phyloP scores from a whole-genome alignment of 2,329 filamentous ascomycete species.

The Ascochyta koolunga region DNA sequence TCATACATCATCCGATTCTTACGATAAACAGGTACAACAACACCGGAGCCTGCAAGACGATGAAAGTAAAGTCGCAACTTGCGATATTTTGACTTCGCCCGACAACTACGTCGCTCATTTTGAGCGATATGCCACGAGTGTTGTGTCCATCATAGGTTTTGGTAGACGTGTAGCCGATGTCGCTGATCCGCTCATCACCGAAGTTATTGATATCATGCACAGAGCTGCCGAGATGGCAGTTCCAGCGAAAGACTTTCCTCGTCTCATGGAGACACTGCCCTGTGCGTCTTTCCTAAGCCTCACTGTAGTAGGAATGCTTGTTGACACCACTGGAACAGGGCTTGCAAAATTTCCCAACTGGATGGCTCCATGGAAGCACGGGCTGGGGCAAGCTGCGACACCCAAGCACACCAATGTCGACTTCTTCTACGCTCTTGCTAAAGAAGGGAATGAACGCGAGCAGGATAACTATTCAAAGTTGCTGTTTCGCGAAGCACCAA shows the following conservation, averaged over 20 bases:
- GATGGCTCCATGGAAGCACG: constrained; percentile 45
- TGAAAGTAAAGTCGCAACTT: constrained; percentile 61
- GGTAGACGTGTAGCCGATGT: constrained; percentile 58
- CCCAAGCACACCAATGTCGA: constrained; percentile 36
- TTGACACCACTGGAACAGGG: neutral
- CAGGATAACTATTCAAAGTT: constrained; percentile 44
- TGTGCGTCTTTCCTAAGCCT: constrained; percentile 13
- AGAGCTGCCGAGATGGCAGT: constrained; percentile 60
- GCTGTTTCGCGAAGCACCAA: constrained; percentile 51
- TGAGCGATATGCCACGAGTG: constrained; percentile 60
- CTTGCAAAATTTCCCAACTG: constrained; percentile 35
- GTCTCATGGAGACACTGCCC: constrained; percentile 64
- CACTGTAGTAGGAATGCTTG: no score
- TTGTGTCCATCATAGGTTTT: constrained; percentile 63
- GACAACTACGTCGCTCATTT: constrained; percentile 60
- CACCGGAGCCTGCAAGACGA: constrained; percentile 66
- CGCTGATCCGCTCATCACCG: constrained; percentile 64
- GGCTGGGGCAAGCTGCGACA: constrained; percentile 34
- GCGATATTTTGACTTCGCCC: constrained; percentile 54
- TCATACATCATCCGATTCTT: no score
- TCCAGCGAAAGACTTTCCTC: constrained; percentile 61
- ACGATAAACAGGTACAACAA: no score
- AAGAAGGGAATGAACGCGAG: constrained; percentile 40
- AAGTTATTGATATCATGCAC: constrained; percentile 65
- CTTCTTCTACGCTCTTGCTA: constrained; percentile 45